Evolutionary conservation across 2,329 filamentous ascomycete genomes (phyloP).

Genomic region (Fusarium fracticaudum): DNA sequence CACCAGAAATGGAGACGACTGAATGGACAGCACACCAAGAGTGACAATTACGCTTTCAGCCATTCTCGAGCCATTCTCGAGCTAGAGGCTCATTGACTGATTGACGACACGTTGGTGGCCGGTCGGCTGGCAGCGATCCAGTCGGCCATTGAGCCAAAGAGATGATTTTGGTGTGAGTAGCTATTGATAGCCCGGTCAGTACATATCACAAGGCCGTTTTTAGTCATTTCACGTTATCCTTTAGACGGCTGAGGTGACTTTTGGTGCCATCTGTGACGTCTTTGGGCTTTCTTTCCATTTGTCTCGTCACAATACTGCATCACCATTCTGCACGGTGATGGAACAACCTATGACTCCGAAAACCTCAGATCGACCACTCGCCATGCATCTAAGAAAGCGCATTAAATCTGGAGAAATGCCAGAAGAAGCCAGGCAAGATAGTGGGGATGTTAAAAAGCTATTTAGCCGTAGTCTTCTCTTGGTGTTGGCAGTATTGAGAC

Average conservation of each 20-base stretch:
- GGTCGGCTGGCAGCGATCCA: neutral
- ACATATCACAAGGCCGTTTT: neutral
- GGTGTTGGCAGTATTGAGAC: neutral
- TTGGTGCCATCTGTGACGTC: neutral
- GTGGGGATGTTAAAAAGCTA: too few relatives aligned
- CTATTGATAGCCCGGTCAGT: neutral
- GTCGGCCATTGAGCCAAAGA: neutral
- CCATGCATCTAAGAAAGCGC: neutral
- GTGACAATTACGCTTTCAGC: neutral
- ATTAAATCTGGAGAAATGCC: too few relatives aligned
- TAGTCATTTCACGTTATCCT: neutral
- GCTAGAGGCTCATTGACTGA: neutral
- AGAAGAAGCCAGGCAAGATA: too few relatives aligned
- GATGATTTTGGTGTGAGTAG: neutral
- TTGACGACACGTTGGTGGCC: neutral
- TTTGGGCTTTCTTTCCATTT: neutral
- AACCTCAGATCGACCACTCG: too few relatives aligned
- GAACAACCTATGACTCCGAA: too few relatives aligned
- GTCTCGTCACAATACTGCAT: neutral
- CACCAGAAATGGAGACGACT: neutral
- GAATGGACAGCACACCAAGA: neutral
- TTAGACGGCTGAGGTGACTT: neutral
- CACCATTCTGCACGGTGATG: neutral
- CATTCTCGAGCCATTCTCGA: neutral
- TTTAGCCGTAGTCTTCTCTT: neutral